phyloP scores from a whole-genome alignment of 2,329 filamentous ascomycete species.

The Botrytis pseudocinerea region DNA sequence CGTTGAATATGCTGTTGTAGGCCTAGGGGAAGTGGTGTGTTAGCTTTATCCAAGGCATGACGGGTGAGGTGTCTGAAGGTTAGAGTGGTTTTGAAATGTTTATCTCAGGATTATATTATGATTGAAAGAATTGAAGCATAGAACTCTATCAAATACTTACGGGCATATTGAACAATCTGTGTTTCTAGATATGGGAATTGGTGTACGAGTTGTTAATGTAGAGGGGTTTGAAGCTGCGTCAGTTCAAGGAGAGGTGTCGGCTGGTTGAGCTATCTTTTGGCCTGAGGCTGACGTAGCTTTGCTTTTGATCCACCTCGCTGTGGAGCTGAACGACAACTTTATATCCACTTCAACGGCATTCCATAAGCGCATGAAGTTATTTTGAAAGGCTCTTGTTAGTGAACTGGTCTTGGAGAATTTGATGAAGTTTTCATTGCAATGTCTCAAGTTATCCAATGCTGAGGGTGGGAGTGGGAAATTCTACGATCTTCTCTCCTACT shows the following conservation, averaged over 20 bases:
- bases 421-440: neutral
- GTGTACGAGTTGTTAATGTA: constrained; percentile 9
- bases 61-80: neutral
- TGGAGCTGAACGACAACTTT: constrained; percentile 6
- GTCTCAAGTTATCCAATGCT: neutral
- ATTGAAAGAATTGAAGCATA: neutral
- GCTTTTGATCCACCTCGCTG: neutral
- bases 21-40: constrained; percentile 55
- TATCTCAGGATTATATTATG: neutral
- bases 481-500: neutral
- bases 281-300: constrained; percentile 13
- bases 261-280: constrained; percentile 10
- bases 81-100: neutral
- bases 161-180: constrained; percentile 18
- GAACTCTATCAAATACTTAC: neutral
- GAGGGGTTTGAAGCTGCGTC: constrained; percentile 14
- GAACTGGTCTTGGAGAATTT: neutral
- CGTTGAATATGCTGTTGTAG: constrained; percentile 97
- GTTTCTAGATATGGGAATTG: neutral
- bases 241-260: constrained; percentile 21
- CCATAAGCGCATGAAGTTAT: neutral
- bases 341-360: neutral
- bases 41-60: constrained; percentile 1
- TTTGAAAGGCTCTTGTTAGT: neutral
- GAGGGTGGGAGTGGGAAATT: neutral